Percentiles rank a stretch among this genome's conserved stretches.
Evolutionary conservation across 495 filamentous ascomycete genomes (phyloP).

Genomic region (Aspergillus affinis): DNA sequence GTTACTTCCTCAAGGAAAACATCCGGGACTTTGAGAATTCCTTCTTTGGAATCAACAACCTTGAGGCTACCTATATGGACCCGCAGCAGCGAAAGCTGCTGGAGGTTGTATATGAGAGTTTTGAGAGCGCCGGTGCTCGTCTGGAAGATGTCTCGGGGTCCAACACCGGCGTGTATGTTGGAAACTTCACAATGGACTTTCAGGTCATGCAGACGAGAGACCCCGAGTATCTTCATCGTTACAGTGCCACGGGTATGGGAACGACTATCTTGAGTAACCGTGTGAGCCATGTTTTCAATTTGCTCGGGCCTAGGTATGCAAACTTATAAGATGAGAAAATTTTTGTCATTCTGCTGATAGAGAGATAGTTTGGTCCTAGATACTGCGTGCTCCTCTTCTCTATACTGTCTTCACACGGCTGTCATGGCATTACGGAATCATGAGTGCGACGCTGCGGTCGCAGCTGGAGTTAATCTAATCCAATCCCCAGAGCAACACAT

Average conservation of each 20-base stretch:
- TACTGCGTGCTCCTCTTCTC: neutral
- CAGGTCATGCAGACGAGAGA: neutral
- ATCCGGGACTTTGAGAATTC: neutral
- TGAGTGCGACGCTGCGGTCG: neutral
- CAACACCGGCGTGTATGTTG: neutral
- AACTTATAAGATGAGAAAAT: too few species aligned
- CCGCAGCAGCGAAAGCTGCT: neutral
- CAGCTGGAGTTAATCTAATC: neutral
- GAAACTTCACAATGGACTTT: neutral
- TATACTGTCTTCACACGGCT: neutral
- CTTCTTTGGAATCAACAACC: neutral
- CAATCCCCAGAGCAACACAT: neutral
- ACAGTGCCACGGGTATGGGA: constrained; percentile 4
- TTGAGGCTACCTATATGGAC: neutral
- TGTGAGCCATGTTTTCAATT: constrained; percentile 13
- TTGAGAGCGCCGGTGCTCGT: neutral
- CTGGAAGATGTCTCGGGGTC: neutral
- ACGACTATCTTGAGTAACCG: constrained; percentile 7
- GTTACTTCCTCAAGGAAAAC: neutral
- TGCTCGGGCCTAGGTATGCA: constrained; percentile 1
- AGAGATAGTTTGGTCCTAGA: neutral
- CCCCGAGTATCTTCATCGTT: neutral
- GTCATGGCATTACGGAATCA: neutral
- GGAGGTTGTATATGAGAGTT: neutral
- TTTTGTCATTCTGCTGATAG: too few species aligned